Base-by-base conservation (phyloP, 352 stramenopile species). In the Phytopythium montanum region DNA sequence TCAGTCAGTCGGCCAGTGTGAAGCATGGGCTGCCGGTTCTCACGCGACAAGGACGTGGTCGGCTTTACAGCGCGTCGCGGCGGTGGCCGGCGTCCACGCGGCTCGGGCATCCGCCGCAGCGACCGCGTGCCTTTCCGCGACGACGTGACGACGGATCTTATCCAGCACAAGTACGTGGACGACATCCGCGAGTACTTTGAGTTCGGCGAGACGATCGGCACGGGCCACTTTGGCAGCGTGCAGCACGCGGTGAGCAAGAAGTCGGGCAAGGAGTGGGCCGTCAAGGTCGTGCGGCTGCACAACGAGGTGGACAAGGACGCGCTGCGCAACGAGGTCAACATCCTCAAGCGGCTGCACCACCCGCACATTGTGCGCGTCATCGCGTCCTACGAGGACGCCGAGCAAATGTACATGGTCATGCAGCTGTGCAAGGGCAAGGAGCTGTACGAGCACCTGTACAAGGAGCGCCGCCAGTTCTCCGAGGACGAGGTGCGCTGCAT, bases 381-480 rank as follows among this genome's bases (percentile, higher is more conserved):
- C 36, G 75, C 72, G 25, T 92, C 79, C 36, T 93, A 90, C 56
- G 84, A 93, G 59, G 83, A 93, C 65, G 72, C 71, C 50, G 64
- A 89, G 56, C 74, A 83, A 60, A 90, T 94, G 77, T 94, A 94
- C 73, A 92, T 94, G 81, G 73, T 91, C 64, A 92, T 91, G 78
- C 79, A 94, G 65, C 72, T 92, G n/a, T 88, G 84, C 51, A 85
- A 88, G 52, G 85, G 85, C 53, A 89, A 90, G 48, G 82, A 90
- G 46, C 67, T 94, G 16, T 93, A 88, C 63, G 75, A 90, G 19
- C 72, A 90, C 49, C 54, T 93, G 59, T 91, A 92, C 68, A 76
- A 81, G 58, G 78, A 83, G 28, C 58, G 73, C n/a, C 78, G 79
- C 39, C 39, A 58, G 18, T 90, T 93, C 59, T 79, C 68, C 2